Evolutionary conservation across 2,329 filamentous ascomycete species (phyloP), one percentile per base, ranked within the genome.

Genomic region (Ophidiomyces ophidiicola): DNA sequence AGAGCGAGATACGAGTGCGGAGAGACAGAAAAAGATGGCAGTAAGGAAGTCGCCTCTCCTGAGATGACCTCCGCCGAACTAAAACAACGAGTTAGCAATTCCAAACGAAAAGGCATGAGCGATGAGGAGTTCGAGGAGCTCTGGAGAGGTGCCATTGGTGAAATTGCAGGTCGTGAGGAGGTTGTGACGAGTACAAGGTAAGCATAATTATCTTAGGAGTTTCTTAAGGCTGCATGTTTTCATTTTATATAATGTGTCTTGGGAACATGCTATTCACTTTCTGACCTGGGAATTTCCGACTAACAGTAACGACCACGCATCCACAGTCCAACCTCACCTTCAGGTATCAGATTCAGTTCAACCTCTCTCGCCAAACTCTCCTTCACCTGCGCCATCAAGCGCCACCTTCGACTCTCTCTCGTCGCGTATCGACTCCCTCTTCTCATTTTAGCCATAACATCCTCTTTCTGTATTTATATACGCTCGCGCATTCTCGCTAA

Each of bases 1-100:
- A 78, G 84, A 43, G 90, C 90, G 40, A 80, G 86, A 52, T 94
- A 78, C 53, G 90, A 98, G 64, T 98, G 90, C 52, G 84, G 87
- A 12, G 80, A 84, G 44, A 66, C 79, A 8, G 57, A 69, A 3
- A 69, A 78, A 45, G 74, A 79, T 18, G 65, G 74, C 33, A 78
- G 79, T 6, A 66, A 73, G 38, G 66, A 64, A 15, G 64, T 75
- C 2, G 64, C 72, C 7, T 74, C 71, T 3, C 75, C 82, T 2
- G 83, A 87, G 49, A 72, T 82, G 30, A 64, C 67, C 34, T 76
- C 78, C 45, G 60, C 77, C 19, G 80, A 84, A 39, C 67, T 96
- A 45, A 94, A 88, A 65, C 68, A 80, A 46, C 73, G 76, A 41
- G 77, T 94, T 46, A 74, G 72, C 50, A 74, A 77, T 49, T 83